Conservation (phyloP, 805 yeast species). For the Yueomyces sinensis region DNA sequence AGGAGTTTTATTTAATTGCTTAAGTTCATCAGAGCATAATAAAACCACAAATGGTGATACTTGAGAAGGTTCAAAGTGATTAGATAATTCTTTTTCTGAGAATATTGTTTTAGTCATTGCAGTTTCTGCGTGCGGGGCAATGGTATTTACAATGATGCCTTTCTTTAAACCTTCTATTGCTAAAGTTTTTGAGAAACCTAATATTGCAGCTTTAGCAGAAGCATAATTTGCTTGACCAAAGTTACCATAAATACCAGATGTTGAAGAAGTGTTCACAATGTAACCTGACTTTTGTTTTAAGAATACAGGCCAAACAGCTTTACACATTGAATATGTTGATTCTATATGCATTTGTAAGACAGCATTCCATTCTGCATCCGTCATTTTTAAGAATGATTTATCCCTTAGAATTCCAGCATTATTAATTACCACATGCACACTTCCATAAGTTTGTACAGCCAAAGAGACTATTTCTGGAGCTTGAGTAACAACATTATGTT, state of each 20-base stretch:
- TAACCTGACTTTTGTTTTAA: slow-evolving; percentile 57
- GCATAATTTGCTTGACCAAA: slow-evolving; percentile 97
- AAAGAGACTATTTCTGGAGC: slow-evolving; percentile 65
- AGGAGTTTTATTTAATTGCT: slow-evolving; percentile 13
- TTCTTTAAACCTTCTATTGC: slow-evolving; percentile 83
- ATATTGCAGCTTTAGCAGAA: slow-evolving; percentile 80
- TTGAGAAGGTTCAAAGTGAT: slow-evolving; percentile 72
- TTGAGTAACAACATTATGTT: slow-evolving; percentile 66
- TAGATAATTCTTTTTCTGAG: slow-evolving; percentile 55
- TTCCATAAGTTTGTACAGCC: slow-evolving; percentile 65
- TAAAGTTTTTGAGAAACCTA: slow-evolving; percentile 73
- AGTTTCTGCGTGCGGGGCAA: slow-evolving; percentile 98
- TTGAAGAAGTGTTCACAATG: slow-evolving; percentile 81
- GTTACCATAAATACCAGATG: slow-evolving; percentile 95
- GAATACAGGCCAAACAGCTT: slow-evolving; percentile 89
- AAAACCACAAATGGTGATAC: slow-evolving; percentile 84
- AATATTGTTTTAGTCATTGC: slow-evolving; percentile 90
- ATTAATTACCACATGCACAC: slow-evolving; percentile 74
- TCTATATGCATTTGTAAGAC: slow-evolving; percentile 71
- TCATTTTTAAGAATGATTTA: slow-evolving; percentile 73
- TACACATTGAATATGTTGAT: slow-evolving; percentile 71
- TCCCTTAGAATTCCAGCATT: slow-evolving; percentile 94
- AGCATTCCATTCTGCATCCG: slow-evolving; percentile 69
- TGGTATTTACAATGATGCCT: slow-evolving; percentile 63
- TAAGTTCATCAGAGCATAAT: slow-evolving; percentile 61